Conservation (phyloP, 129 eudicot genomes). For the Erigeron canadensis region DNA sequence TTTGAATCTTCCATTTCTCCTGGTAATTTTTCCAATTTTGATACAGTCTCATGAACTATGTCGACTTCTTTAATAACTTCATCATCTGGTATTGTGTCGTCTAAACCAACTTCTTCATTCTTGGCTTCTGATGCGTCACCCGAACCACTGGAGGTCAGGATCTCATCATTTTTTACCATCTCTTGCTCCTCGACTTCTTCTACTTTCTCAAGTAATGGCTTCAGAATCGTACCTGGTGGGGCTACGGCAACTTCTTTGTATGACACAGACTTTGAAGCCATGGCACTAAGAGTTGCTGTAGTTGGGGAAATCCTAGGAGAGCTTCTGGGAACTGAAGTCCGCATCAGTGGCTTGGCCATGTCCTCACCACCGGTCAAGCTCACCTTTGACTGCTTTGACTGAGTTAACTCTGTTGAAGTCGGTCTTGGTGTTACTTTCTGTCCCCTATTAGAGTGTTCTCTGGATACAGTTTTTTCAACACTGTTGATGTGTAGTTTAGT, state of each 20-base stretch:
- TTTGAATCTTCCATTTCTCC: slow-evolving; percentile 37
- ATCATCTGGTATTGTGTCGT: slow-evolving; percentile 43
- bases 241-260: slow-evolving; percentile 98
- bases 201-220: slow-evolving; percentile 69
- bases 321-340: slow-evolving; percentile 39
- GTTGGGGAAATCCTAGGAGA: slow-evolving; percentile 45
- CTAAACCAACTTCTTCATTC: slow-evolving; percentile 31
- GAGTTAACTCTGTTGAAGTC: slow-evolving; percentile 42
- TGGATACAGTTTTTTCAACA: slow-evolving; percentile 35
- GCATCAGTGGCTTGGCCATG: slow-evolving; percentile 38
- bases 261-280: slow-evolving; percentile 84
- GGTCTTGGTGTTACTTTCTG: slow-evolving; percentile 52
- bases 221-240: slow-evolving; percentile 94
- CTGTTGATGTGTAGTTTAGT: slow-evolving; percentile 55
- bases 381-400: slow-evolving; percentile 46
- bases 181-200: slow-evolving; percentile 57
- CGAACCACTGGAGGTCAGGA: slow-evolving; percentile 34
- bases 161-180: slow-evolving; percentile 55
- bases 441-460: slow-evolving; percentile 45
- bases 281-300: slow-evolving; percentile 52
- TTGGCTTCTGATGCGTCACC: slow-evolving; percentile 39
- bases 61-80: slow-evolving; percentile 52
- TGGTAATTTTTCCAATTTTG: slow-evolving; percentile 32
- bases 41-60: slow-evolving; percentile 39
- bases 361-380: slow-evolving; percentile 36